Base-by-base conservation (phyloP, 176 grass and related monocot species). In the Carex littledalei region DNA sequence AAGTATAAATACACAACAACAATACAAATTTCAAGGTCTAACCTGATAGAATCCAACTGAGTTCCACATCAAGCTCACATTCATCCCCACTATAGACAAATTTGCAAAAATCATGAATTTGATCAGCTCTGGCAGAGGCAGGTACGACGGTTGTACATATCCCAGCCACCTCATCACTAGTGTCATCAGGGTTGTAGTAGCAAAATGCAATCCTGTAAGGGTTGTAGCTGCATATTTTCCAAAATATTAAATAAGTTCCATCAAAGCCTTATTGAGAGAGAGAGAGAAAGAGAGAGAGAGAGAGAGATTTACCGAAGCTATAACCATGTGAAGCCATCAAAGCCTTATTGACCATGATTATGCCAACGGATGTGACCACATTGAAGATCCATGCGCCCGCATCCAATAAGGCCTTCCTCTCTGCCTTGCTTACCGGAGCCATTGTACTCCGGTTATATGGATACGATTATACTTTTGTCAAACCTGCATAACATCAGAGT, bases 291-390 rank as follows among this genome's bases (percentile, higher is more conserved):
- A 26, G 24, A 24, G 24, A 26, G 31, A 50, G 6, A 63, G 31
- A 68, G 12, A 26, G 32, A 43, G 5, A 74, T 83, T 90, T 89
- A 96, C 94, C 94, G 75, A 96, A 96, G 65, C 86, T 91, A 87
- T 93, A 96, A 37, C 89, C 80, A 88, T 91, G 75, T 49, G 86
- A 91, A 64, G 91, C 91, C 94, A 96, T 96, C 84, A 95, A 81
- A 20, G 91, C 87, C 75, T 95, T 92, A 85, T 95, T 95, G 61
- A 93, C 91, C 91, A 95, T 95, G 79, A 95, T 95, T 58, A 96
- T 88, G 67, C 91, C 94, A 21, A 96, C 94, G 3, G 94, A 95
- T 63, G 91, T 91, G 8, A 96, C 89, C 71, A 96, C 89, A 85
- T 93, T 96, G 86, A 96, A 96, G 59, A 91, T 85, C 91, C 94